These are phyloP conservation scores for Mollisia scopiformis DNA, from an alignment of 2,329 filamentous ascomycete genomes.

Conservation along the genomic window DNA sequence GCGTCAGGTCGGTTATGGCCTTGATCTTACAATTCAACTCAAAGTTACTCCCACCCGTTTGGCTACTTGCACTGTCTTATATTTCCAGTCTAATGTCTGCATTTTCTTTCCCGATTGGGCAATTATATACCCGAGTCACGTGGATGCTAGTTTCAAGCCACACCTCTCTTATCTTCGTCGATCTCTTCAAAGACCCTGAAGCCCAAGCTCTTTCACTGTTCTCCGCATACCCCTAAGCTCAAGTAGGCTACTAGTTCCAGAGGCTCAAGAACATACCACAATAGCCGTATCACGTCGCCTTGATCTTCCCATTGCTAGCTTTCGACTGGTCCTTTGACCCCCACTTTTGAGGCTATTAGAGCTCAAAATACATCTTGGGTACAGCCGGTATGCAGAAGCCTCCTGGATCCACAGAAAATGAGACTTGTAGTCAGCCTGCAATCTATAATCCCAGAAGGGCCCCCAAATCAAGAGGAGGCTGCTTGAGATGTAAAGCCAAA, in stretches of 20 bases:
- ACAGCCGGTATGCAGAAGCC: slow-evolving; percentile 9
- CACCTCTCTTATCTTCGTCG: neutral
- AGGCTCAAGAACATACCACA: neutral
- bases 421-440: neutral
- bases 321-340: neutral
- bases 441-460: slow-evolving; percentile 30
- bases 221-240: neutral
- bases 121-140: neutral
- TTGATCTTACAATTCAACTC: neutral
- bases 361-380: neutral
- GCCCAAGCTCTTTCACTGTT: neutral
- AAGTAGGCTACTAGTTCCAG: neutral
- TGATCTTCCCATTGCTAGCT: neutral
- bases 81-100: neutral
- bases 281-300: neutral
- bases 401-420: slow-evolving; percentile 4
- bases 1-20: neutral
- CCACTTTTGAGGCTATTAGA: slow-evolving; percentile 16
- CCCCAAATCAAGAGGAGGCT: slow-evolving; percentile 33
- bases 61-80: neutral
- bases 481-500: slow-evolving; percentile 34
- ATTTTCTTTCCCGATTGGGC: neutral
- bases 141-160: neutral
- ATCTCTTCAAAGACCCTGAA: neutral
- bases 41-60: neutral